phyloP scores from a whole-genome alignment of 2,329 filamentous ascomycete genomes.

The Aspergillus ruber region DNA sequence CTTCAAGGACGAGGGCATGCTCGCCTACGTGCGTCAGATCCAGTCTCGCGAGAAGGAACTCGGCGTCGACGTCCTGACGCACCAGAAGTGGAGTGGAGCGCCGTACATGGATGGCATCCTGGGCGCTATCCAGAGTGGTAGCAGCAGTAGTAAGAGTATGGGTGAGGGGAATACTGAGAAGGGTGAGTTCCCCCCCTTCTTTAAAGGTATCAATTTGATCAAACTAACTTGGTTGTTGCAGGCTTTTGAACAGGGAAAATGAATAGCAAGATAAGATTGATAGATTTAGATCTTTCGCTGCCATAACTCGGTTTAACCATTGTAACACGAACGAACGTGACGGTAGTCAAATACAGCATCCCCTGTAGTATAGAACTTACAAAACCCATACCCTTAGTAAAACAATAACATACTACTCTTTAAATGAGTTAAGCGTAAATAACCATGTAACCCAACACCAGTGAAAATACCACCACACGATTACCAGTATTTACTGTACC shows the following conservation, averaged over 20 bases:
- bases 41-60: conserved; percentile 86
- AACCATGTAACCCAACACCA: too few species aligned
- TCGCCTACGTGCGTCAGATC: conserved; percentile 91
- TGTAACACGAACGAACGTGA: too few species aligned
- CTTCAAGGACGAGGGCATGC: conserved; percentile 91
- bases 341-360: too few species aligned
- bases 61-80: conserved; percentile 85
- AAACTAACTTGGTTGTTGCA: not conserved
- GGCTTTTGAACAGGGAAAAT: not conserved
- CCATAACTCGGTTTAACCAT: too few species aligned
- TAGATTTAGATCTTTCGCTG: too few species aligned
- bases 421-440: too few species aligned
- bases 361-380: too few species aligned
- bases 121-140: conserved; percentile 84
- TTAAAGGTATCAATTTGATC: not conserved
- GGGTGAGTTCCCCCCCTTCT: conserved; percentile 20
- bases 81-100: conserved; percentile 74
- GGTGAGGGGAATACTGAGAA: conserved; percentile 85
- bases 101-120: conserved; percentile 81
- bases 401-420: too few species aligned
- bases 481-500: too few species aligned
- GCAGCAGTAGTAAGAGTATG: conserved; percentile 85
- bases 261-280: too few species aligned
- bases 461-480: too few species aligned
- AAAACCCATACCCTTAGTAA: too few species aligned